These are phyloP conservation scores for Hemileccinum rubropunctum DNA, from an alignment of 768 basidiomycete species.

Conservation along the genomic window DNA sequence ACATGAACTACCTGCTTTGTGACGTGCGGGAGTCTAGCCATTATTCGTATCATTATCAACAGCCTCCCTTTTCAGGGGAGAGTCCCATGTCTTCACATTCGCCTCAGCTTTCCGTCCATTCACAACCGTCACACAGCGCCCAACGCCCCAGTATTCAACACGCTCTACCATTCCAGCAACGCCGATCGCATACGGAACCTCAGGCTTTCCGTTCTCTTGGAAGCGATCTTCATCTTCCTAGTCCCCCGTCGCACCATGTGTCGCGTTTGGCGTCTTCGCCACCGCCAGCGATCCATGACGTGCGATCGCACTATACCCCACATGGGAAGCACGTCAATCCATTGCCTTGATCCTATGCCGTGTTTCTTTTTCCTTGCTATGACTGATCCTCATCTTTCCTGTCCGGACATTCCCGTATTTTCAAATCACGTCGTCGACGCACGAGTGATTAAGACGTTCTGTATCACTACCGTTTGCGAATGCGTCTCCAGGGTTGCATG, in stretches of 20 bases:
- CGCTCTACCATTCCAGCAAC: constrained; percentile 49
- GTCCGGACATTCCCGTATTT: constrained; percentile 29
- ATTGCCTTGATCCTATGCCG: constrained; percentile 38
- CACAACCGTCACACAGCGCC: constrained; percentile 32
- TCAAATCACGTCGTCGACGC: constrained; percentile 22
- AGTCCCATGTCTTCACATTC: constrained; percentile 42
- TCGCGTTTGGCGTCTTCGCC: constrained; percentile 46
- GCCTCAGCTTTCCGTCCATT: constrained; percentile 38
- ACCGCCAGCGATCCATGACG: constrained; percentile 35
- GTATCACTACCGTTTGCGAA: constrained; percentile 33
- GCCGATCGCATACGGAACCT: constrained; percentile 57
- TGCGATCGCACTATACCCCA: constrained; percentile 36
- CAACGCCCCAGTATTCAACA: constrained; percentile 41
- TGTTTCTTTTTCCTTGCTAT: constrained; percentile 18
- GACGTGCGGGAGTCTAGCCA: constrained; percentile 49
- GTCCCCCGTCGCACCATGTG: constrained; percentile 39
- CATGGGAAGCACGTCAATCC: constrained; percentile 48
- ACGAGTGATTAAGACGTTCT: constrained; percentile 26
- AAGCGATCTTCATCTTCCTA: constrained; percentile 50
- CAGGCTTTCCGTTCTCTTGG: constrained; percentile 48
- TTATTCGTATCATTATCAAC: constrained; percentile 54
- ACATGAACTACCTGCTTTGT: constrained; percentile 43
- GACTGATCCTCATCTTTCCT: constrained; percentile 20
- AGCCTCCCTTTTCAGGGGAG: constrained; percentile 46
- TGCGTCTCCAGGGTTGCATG: constrained; percentile 20